These are phyloP conservation scores for Nicotiana tabacum DNA, from an alignment of 257 asterid species.

Conservation along the genomic window DNA sequence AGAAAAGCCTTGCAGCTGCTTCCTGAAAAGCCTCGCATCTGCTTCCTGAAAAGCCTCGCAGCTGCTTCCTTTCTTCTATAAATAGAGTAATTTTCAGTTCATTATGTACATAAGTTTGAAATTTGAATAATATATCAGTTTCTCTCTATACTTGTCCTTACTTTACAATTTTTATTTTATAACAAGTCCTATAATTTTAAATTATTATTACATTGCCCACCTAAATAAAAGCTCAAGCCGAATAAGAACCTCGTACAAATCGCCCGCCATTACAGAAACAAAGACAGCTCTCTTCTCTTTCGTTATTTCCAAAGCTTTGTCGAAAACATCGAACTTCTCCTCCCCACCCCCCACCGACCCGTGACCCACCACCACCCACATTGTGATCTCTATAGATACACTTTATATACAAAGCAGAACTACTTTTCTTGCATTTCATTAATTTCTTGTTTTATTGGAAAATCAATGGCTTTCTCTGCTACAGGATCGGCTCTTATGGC, in stretches of 20 bases:
- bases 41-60: no score
- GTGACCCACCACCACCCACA: background rate
- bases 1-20: no score
- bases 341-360: no score
- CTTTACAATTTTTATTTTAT: no score
- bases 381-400: background rate
- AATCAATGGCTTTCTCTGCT: constrained; percentile 47
- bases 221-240: background rate
- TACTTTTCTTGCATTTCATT: background rate
- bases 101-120: no score
- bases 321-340: background rate
- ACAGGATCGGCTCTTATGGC: constrained; percentile 57
- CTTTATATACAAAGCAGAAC: background rate
- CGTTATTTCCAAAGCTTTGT: constrained; percentile 19
- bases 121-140: no score
- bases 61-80: no score
- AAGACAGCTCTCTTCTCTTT: background rate
- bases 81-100: no score
- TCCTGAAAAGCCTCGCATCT: no score
- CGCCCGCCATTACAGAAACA: constrained; percentile 7
- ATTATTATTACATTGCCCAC: no score
- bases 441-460: constrained; percentile 6
- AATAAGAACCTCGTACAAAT: constrained; percentile 10
- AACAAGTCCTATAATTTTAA: background rate
- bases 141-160: no score